A percentile compares a stretch with the other conserved stretches of the same genome.
phyloP scores from a whole-genome alignment of 805 yeast genomes.

The Pichia heedii region DNA sequence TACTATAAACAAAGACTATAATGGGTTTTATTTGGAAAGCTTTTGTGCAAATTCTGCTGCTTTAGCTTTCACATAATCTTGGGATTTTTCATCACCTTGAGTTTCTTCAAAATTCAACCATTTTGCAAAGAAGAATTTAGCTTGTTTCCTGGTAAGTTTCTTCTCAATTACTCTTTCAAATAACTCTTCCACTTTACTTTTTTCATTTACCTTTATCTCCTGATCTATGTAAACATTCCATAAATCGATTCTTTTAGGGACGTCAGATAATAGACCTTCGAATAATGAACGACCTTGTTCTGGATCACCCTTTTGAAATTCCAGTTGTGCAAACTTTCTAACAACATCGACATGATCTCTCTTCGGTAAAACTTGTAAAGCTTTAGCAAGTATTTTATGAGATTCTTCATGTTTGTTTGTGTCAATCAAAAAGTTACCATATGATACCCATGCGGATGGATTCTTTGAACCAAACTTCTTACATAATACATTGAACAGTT shows the following conservation, averaged over 20 bases:
- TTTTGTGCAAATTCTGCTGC: constrained; percentile 60
- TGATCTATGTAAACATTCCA: constrained; percentile 96
- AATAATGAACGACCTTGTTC: constrained; percentile 93
- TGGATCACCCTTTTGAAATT: constrained; percentile 76
- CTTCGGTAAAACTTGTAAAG: constrained; percentile 63
- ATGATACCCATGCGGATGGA: constrained; percentile 70
- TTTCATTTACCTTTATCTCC: constrained; percentile 67
- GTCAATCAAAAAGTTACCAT: constrained; percentile 66
- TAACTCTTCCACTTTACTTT: constrained; percentile 61
- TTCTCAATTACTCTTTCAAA: constrained; percentile 69
- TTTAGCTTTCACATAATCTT: constrained; percentile 81
- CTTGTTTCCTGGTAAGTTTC: constrained; percentile 78
- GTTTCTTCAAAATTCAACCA: constrained; percentile 80
- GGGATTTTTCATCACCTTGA: constrained; percentile 55
- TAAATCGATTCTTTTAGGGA: constrained; percentile 83
- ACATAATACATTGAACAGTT: constrained; percentile 53
- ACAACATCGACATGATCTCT: constrained; percentile 72
- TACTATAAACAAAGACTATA: neutral
- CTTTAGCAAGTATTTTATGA: constrained; percentile 63
- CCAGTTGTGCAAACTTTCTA: constrained; percentile 81
- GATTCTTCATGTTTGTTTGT: constrained; percentile 50
- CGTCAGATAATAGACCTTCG: constrained; percentile 85
- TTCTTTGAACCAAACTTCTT: constrained; percentile 72
- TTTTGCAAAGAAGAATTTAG: constrained; percentile 87
- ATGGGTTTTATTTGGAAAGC: constrained; percentile 13